Percentiles rank a stretch among this genome's conserved stretches.
These are phyloP conservation scores for Colletotrichum plurivorum DNA, from an alignment of 2,329 filamentous ascomycete species.

Conservation along the genomic window DNA sequence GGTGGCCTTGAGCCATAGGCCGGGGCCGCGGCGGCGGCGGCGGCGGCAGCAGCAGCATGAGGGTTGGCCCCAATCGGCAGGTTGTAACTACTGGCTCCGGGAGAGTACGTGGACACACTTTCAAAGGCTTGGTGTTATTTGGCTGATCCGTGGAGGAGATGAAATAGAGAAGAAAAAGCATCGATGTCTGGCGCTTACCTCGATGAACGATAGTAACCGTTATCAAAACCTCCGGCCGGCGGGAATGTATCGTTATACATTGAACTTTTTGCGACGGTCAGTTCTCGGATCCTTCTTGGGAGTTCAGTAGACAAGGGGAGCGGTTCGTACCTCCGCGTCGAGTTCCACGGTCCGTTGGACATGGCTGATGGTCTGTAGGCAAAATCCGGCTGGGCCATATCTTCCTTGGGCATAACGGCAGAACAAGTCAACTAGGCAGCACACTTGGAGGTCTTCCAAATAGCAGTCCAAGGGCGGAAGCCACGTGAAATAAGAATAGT, in stretches of 20 bases:
- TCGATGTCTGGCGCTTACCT: slow-evolving; percentile 52
- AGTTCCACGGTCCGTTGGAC: slow-evolving; percentile 64
- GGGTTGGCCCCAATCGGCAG: slow-evolving; percentile 51
- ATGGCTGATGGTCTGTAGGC: slow-evolving; percentile 62
- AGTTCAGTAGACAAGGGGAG: slow-evolving; percentile 22
- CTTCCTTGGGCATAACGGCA: slow-evolving; percentile 53
- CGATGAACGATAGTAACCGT: slow-evolving; percentile 52
- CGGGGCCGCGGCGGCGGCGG: slow-evolving; percentile 51
- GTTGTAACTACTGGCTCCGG: slow-evolving; percentile 48
- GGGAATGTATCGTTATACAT: slow-evolving; percentile 53
- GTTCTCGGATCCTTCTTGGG: slow-evolving; percentile 32
- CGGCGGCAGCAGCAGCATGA: slow-evolving; percentile 53
- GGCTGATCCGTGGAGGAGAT: slow-evolving; percentile 32
- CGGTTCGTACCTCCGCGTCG: slow-evolving; percentile 66
- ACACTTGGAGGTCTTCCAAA: slow-evolving; percentile 22
- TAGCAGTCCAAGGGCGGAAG: slow-evolving; percentile 35
- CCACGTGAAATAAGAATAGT: slow-evolving; percentile 42
- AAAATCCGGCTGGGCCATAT: slow-evolving; percentile 64
- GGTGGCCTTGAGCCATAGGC: slow-evolving; percentile 59
- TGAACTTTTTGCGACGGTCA: slow-evolving; percentile 46
- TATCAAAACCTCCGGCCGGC: slow-evolving; percentile 51
- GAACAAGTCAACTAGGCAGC: slow-evolving; percentile 40
- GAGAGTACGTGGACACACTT: slow-evolving; percentile 59
- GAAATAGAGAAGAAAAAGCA: slow-evolving; percentile 8
- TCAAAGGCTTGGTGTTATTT: slow-evolving; percentile 53